Base-by-base conservation (phyloP, 192 early-diverging fungal genomes). In the Podila horticola region DNA sequence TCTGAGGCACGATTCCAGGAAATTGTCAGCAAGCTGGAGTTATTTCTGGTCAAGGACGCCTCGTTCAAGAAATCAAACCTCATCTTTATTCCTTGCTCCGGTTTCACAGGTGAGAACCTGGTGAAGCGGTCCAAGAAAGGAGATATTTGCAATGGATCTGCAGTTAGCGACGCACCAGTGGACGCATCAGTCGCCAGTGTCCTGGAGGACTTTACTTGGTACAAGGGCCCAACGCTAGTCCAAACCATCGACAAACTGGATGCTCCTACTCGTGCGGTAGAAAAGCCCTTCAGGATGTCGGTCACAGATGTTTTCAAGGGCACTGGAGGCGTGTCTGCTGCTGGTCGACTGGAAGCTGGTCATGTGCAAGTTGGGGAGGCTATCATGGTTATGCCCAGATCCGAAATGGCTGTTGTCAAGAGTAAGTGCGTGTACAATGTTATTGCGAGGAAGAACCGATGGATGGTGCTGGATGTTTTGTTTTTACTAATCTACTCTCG, bases 301-400 rank as follows among this genome's bases (percentile, higher is more conserved):
- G 90, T 97, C 17, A 85, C 93, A 1, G 98, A 99, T 82, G 94
- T 91, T 45, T 98, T 97, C 86, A 96, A 95, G 71, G 95, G 98
- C 22, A 94, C 95, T 19, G 92, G 93, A 13, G 90, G 92, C 22
- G 89, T 97, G 0, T 94, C 95, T 24, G 92, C 95, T 15, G 91
- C 90, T 28, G 98, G 98, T 8, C 85, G 96, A 64, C 92, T 99
- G 59, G 96, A 95, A 15, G 88, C 90, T 48, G 98, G 98, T 1
- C 87, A 86, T 62, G 75, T 98, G n/a, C 97, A 98, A 73, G 71
- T 96, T 49, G 97, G 96, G 57, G 95, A 98, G 58, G 72, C 86
- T 17, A 75, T 99, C 9, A 74, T 92, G 69, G 82, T 95, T 30
- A 91, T 98, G 66, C 98, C 98, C 8, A 91, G 95, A 65, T 88